Conservation (phyloP, 139 green algal genomes). For the Diplosphaera chodatii region DNA sequence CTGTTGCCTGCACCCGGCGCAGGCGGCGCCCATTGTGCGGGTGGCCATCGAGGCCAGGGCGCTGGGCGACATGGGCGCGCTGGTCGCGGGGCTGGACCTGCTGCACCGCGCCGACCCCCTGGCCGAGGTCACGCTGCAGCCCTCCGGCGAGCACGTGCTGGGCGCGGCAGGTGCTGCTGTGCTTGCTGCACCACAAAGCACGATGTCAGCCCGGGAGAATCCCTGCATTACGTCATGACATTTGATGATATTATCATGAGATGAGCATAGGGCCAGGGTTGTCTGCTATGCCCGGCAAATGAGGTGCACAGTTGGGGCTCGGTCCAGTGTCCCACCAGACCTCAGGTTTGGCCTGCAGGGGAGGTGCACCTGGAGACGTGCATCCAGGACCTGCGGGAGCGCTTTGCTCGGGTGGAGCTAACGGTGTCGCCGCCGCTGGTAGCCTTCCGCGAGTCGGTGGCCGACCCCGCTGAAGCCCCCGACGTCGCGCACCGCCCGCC, state of each 20-base stretch:
- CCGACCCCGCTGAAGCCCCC: slow-evolving; percentile 33
- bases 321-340: no score
- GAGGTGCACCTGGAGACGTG: slow-evolving; percentile 97
- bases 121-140: slow-evolving; percentile 52
- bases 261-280: no score
- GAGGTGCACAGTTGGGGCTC: no score
- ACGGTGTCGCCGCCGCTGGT: slow-evolving; percentile 90
- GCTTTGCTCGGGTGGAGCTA: slow-evolving; percentile 85
- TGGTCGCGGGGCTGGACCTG: slow-evolving; percentile 80
- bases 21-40: slow-evolving; percentile 77
- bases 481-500: slow-evolving; percentile 17
- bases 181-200: background rate
- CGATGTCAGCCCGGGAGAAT: no score
- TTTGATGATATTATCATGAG: no score
- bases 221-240: no score
- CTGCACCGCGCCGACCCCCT: slow-evolving; percentile 92
- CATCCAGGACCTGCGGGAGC: slow-evolving; percentile 88
- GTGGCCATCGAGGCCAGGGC: slow-evolving; percentile 88
- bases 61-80: slow-evolving; percentile 65
- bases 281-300: no score
- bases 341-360: slow-evolving; percentile 44
- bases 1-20: background rate
- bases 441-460: slow-evolving; percentile 81
- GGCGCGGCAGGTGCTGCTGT: slow-evolving; percentile 49
- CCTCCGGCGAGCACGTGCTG: slow-evolving; percentile 85